phyloP scores from a whole-genome alignment of 2,329 filamentous ascomycete species.

The Aquanectria penicillioides region DNA sequence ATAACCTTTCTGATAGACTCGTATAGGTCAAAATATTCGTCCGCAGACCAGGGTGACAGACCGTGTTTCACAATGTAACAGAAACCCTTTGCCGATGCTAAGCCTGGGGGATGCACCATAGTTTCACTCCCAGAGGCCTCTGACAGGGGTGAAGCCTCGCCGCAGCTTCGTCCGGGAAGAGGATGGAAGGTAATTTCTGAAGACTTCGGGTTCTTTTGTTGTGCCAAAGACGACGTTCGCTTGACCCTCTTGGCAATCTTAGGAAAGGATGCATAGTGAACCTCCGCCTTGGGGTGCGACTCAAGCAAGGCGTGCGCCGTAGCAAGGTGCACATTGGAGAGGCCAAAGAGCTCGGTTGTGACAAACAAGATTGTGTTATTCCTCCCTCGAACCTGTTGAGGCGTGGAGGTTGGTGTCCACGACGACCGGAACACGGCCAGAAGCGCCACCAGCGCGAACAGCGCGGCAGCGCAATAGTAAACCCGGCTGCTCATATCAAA shows the following conservation, averaged over 20 bases:
- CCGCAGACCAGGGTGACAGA: constrained; percentile 42
- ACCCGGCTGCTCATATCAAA: background rate
- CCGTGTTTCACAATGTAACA: constrained; percentile 30
- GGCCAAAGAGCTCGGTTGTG: constrained; percentile 45
- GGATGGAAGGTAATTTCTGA: constrained; percentile 40
- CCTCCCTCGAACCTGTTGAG: background rate
- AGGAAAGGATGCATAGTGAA: constrained; percentile 48
- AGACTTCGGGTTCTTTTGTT: constrained; percentile 21
- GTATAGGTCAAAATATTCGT: constrained; percentile 45
- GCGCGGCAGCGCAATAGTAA: background rate
- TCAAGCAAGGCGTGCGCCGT: constrained; percentile 46
- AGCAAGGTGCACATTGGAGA: constrained; percentile 49
- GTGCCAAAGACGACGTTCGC: constrained; percentile 25
- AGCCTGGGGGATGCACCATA: constrained; percentile 26
- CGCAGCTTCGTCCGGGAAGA: constrained; percentile 28
- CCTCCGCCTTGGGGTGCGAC: constrained; percentile 41
- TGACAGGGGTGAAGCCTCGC: constrained; percentile 23
- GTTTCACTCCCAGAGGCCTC: background rate
- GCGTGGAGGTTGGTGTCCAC: background rate
- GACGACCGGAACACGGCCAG: background rate
- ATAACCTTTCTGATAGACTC: constrained; percentile 39
- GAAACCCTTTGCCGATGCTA: constrained; percentile 25
- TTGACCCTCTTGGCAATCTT: constrained; percentile 24
- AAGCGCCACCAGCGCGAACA: background rate
- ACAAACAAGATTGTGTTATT: constrained; percentile 49